Base-by-base conservation (phyloP, 208 protist genomes). In the Acanthamoeba sp. region DNA sequence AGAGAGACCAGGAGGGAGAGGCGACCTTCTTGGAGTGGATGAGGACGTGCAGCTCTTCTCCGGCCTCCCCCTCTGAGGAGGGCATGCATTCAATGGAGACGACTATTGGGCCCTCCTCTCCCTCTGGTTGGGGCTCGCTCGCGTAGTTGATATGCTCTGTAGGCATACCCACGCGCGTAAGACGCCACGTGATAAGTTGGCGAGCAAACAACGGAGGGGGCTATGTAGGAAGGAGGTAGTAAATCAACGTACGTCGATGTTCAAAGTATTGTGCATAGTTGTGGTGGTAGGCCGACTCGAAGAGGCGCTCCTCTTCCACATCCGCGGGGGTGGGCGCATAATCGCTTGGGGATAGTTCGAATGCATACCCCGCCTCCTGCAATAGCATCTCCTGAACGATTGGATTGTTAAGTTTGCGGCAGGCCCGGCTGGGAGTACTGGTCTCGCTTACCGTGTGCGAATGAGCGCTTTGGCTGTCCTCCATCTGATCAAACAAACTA, bases 1-100 rank as follows among this genome's bases (percentile, higher is more conserved):
- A 62, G 55, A 62, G 18, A 66, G 59, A n/a, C 59, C 5, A 34
- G 22, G 52, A 16, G 7, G 2, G 52, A 20, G 52, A 6, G 52
- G 9, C 64, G 20, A 78, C 76, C 76, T 50, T 36, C 18, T 85
- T 85, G 76, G 76, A 85, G 48, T 85, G 76, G 48, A 85, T 85
- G 76, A 85, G 76, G 42, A 85, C 76, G 10, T 85, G 76, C 7
- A 85, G 76, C 22, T 85, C 76, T 2, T n/a, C 76, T 18, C 0
- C 42, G 76, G 32, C 42, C 27, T 85, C 76, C 12, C 0, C n/a
- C 59, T 34, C 52, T 10, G 52, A 4, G 24, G 24, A 20, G 1
- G 76, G 76, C 76, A 20, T 29, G 22, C 73, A 36, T 27, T 82
- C 73, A 29, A 85, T 59, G 45, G 76, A 85, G 76, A 85, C 32